These are phyloP conservation scores for Schizopora paradoxa DNA, from an alignment of 1,284 basidiomycete species.

Conservation along the genomic window DNA sequence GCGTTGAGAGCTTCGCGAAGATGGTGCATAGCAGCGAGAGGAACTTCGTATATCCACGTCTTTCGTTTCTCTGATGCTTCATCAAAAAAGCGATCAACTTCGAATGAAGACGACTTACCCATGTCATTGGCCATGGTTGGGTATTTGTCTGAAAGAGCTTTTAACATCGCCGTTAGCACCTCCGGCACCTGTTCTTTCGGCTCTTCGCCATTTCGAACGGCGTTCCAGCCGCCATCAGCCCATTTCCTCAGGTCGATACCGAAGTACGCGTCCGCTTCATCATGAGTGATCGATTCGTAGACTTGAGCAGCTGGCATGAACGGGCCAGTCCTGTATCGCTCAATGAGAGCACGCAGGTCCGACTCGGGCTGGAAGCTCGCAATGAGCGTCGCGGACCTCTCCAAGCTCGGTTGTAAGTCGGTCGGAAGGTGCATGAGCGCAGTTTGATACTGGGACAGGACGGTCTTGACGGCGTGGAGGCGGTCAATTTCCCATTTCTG, in stretches of 20 bases:
- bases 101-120: conserved; percentile 38
- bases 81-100: background rate
- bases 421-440: conserved; percentile 68
- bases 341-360: conserved; percentile 78
- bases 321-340: conserved; percentile 84
- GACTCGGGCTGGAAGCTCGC: conserved; percentile 82
- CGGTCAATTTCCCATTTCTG: conserved; percentile 85
- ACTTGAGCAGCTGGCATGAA: conserved; percentile 81
- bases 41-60: conserved; percentile 91
- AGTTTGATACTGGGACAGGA: conserved; percentile 79
- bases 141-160: conserved; percentile 64
- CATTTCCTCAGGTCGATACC: conserved; percentile 85
- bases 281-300: conserved; percentile 78
- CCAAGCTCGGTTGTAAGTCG: conserved; percentile 55
- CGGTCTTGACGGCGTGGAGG: conserved; percentile 77
- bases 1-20: conserved; percentile 80
- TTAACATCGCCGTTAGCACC: conserved; percentile 67
- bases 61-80: conserved; percentile 68
- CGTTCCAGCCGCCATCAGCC: conserved; percentile 70
- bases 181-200: conserved; percentile 67
- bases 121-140: conserved; percentile 53
- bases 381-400: conserved; percentile 69
- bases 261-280: conserved; percentile 80
- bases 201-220: conserved; percentile 44
- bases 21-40: conserved; percentile 75